Base-by-base conservation (phyloP, 257 asterid species). In the Nicotiana obtusifolia region DNA sequence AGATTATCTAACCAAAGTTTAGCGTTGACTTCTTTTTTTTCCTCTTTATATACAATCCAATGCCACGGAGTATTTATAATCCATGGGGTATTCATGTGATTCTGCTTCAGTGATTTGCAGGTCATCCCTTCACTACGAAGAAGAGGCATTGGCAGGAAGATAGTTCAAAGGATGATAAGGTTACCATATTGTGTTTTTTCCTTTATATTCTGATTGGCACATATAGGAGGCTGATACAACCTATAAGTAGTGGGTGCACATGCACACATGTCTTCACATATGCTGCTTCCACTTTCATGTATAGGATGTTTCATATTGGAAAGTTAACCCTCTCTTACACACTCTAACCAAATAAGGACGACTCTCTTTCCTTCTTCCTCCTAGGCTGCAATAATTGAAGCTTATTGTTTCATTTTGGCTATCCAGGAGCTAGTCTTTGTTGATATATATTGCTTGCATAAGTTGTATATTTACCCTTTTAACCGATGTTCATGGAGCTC, bases 131-230 rank as follows among this genome's bases (percentile, higher is more conserved):
- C 73, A 81, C 89, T 91, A 61, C 93, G 81, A 56, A 81, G 92
- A 37, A 86, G 91, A 81, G 98, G 98, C 83, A 91, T 96, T 37
- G 97, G 97, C 76, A 83, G 90, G 88, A 90, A 19, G 91, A 94
- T 96, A 62, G 90, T 94, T 83, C 88, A 87, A 77, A 88, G 84
- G 83, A 91, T 94, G 77, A 13, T 91, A 76, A 94, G 98, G 98
- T 96, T 65, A 76, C 87, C 2, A 15, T 59, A 1, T 4, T 78
- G 73, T 35, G 20, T 28, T 64, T 35, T 57, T 80, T 41, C 56
- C 53, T 52, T 47, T 64, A 10, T 53, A 80, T 64, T 62, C 33
- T 61, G 56, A 26, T 73, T 13, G 16, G 44, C 62, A 49, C 17
- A 24, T 44, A 13, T 15, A 73, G 62, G 15, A 71, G 78, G 78